Base-by-base conservation (phyloP, 352 stramenopile genomes). In the Poterioochromonas sp. region DNA sequence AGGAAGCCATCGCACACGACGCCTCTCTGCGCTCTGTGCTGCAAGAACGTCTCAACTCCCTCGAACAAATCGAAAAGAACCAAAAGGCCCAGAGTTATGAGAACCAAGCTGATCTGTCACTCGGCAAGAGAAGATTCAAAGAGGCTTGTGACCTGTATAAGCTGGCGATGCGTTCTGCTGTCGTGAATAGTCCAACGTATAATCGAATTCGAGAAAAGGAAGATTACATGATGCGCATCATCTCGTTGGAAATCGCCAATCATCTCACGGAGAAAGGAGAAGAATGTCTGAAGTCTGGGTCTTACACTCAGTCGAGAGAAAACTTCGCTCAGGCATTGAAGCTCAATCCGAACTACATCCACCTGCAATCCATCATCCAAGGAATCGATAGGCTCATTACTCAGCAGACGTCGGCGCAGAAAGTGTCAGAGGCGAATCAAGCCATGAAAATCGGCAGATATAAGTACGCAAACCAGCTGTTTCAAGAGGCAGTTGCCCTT, bases 81-180 rank as follows among this genome's bases (percentile, higher is more conserved):
- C 69, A 76, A 11, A 5, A 29, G 2, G 69, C 69, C 11, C 69
- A 76, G 40, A 39, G 69, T 35, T 76, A 76, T 29, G 69, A 76
- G 32, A 76, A 58, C n/a, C 69, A 76, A 35, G 69, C 35, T 5
- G 69, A 76, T 35, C 12, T 64, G 12, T 44, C 5, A n/a, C 32
- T 76, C 1, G 69, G 69, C 2, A 58, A 63, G 39, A 76, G 37
- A 29, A 8, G 44, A 11, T 76, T 76, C 69, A 76, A 76, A 60
- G 69, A 76, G 32, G 18, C 69, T 26, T 62, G 69, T 29, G 69
- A 76, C 32, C 39, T 76, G 12, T 76, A 76, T 35, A 76, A 76
- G 32, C 12, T 63, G 8, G 69, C 69, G 3, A 76, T 76, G 34
- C 18, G 69, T 8, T 68, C 12, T 43, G 69, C 40, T 5, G 69